Percentiles rank a stretch among this genome's conserved stretches.
Conservation (phyloP, 345 rosid species). For the Laguncularia racemosa region DNA sequence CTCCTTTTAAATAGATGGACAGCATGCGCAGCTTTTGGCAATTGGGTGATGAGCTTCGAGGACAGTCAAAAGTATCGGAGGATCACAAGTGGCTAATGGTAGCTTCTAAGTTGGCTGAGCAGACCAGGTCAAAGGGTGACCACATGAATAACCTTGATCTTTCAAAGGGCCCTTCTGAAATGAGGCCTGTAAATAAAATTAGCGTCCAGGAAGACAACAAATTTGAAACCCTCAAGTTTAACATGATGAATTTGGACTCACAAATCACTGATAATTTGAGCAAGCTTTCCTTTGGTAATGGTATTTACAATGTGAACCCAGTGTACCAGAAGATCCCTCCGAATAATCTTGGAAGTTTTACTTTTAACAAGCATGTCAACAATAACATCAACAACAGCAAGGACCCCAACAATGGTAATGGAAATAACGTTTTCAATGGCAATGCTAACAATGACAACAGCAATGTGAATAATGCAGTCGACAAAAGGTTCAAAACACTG, state of each 20-base stretch:
- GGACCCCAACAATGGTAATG: constrained; percentile 5
- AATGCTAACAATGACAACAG: constrained; percentile 34
- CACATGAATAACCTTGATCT: constrained; percentile 86
- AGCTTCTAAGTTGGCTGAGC: constrained; percentile 89
- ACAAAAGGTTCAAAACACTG: constrained; percentile 83
- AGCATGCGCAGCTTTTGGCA: constrained; percentile 77
- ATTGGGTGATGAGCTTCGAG: constrained; percentile 92
- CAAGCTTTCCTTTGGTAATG: constrained; percentile 48
- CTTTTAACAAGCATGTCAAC: constrained; percentile 58
- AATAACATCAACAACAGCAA: constrained; percentile 48
- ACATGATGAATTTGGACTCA: constrained; percentile 72
- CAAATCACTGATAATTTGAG: constrained; percentile 43
- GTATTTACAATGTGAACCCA: constrained; percentile 53
- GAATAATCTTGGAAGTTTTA: constrained; percentile 34
- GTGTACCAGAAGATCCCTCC: constrained; percentile 61
- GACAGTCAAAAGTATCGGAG: constrained; percentile 74
- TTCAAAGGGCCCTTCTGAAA: constrained; percentile 59
- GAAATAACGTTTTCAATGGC: constrained; percentile 28
- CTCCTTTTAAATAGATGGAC: constrained; percentile 33
- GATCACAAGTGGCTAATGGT: constrained; percentile 85
- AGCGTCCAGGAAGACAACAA: constrained; percentile 79
- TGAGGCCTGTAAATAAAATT: constrained; percentile 53
- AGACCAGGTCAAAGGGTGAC: constrained; percentile 69
- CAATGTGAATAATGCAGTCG: constrained; percentile 34
- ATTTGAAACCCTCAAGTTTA: constrained; percentile 61